Evolutionary conservation across 2,329 filamentous ascomycete species (phyloP), one percentile per base, ranked within the genome.

Genomic region (Plenodomus lindquistii): DNA sequence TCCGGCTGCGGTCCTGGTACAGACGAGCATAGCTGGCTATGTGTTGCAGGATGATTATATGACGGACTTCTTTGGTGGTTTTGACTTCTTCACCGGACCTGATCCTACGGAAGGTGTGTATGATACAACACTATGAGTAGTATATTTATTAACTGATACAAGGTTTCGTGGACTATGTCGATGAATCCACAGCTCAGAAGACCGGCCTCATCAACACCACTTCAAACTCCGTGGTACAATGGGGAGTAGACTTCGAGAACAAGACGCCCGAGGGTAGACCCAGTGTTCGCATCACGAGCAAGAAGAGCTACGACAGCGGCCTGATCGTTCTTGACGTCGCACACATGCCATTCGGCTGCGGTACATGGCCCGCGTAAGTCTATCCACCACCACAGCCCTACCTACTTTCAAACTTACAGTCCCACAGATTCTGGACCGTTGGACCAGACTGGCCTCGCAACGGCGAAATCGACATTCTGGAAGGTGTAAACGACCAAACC

Each of bases 301-400:
- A 76, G 50, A 70, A 74, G 37, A 70, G 66, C 10, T 81, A 79
- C 57, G 73, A 76, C 50, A 61, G 67, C 20, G 79, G 79, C 18
- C 65, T 80, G n/a, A 67, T 82, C 29, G 72, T 79, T 2, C 59
- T 75, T 22, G 79, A 82, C 57, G 70, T 82, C 42, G 71, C 70
- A 20, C 79, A 82, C 52, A 79, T 81, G 68, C 80, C 80, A 1
- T 73, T 71, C 9, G 76, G 75, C 24, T 80, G 75, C 52, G 79
- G 79, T 17, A 74, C 75, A 11, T 82, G 80, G 79, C 78, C 79
- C 24, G 79, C 79, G 57, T 67, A 58, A 42, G 64, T 60, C 34
- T 40, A 37, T 1, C 10, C 10, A 13, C 17, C 22, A 8, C 6
- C n/a, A 13, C 3, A 2, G 22, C 2, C 31, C n/a, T 37, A 15